Conservation (phyloP, 78 protist species). For the Speleostelium caveatum region DNA sequence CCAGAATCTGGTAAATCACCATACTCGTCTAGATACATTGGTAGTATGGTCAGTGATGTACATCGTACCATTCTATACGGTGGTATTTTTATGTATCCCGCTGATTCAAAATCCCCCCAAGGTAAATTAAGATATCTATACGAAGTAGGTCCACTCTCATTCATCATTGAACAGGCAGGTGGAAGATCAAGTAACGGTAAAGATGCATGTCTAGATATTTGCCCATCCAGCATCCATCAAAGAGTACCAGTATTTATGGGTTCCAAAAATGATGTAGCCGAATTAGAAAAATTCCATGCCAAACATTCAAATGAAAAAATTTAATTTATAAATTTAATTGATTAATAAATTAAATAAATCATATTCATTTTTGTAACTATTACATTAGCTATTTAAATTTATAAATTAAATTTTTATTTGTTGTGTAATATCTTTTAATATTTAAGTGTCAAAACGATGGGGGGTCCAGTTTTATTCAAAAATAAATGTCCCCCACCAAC, state of each 20-base stretch:
- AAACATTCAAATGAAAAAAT: constrained; percentile 9
- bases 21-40: constrained; percentile 93
- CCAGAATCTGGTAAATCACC: constrained; percentile 49
- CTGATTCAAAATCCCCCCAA: constrained; percentile 84
- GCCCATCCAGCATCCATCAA: constrained; percentile 65
- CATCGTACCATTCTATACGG: constrained; percentile 98
- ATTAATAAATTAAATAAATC: too few relatives aligned
- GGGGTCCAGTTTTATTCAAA: too few relatives aligned
- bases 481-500: too few relatives aligned
- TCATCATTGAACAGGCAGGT: constrained; percentile 85
- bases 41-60: constrained; percentile 97
- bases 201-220: constrained; percentile 37
- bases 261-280: constrained; percentile 21
- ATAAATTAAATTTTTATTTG: too few relatives aligned
- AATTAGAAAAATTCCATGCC: constrained; percentile 21
- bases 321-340: background rate
- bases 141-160: constrained; percentile 93
- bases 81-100: constrained; percentile 97
- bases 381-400: too few relatives aligned
- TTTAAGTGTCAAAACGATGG: too few relatives aligned
- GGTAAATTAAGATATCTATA: constrained; percentile 80
- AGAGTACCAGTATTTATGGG: constrained; percentile 85
- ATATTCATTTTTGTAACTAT: too few relatives aligned
- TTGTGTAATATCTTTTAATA: too few relatives aligned
- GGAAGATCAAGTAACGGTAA: constrained; percentile 70